Base-by-base conservation (phyloP, 2,329 filamentous ascomycete genomes). In the Fusarium goolgardi region DNA sequence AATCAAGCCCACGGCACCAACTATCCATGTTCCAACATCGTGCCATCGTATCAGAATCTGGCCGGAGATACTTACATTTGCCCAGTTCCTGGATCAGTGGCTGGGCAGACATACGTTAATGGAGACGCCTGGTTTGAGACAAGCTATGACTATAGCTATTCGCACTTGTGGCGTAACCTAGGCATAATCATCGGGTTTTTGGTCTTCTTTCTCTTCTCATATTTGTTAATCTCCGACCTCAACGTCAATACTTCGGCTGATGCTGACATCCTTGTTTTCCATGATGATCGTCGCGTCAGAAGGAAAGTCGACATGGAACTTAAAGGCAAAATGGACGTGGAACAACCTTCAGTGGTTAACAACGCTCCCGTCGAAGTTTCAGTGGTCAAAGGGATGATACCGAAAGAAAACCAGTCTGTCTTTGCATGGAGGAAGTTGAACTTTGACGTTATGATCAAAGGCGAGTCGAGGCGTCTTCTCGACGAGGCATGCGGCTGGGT, bases 261-360 rank as follows among this genome's bases (percentile, higher is more conserved):
- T 1, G 90, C 88, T 1, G 91, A 94, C 73, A 85, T 88, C 2
- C 83, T 94, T 2, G 87, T 93, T 13, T 93, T 92, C 75, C 83
- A 82, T 27, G 80, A 83, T 9, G 86, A 86, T 3, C 81, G 83
- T 49, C 81, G 10, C 27, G 16, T n/a, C 5, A 49, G 21, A 6
- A 8, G 9, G 6, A 40, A 40, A 39, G 13, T 18, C 20, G 20
- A 55, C 27, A 16, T 20, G 16, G 39, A 55, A 25, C 27, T 40
- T 32, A 49, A 49, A 39, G 16, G 25, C 12, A 39, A 15, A 23
- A 32, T 20, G 9, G 53, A 55, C 15, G 18, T 25, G 8, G 53
- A 55, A 34, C 25, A n/a, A 29, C 43, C 20, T 2, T 18, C 18
- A 4, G 10, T 27, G 6, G 34, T 31, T 20, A 55, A 23, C 9